Evolutionary conservation across 1,139 yeast genomes (phyloP).

Genomic region (Zygosaccharomyces sapae): DNA sequence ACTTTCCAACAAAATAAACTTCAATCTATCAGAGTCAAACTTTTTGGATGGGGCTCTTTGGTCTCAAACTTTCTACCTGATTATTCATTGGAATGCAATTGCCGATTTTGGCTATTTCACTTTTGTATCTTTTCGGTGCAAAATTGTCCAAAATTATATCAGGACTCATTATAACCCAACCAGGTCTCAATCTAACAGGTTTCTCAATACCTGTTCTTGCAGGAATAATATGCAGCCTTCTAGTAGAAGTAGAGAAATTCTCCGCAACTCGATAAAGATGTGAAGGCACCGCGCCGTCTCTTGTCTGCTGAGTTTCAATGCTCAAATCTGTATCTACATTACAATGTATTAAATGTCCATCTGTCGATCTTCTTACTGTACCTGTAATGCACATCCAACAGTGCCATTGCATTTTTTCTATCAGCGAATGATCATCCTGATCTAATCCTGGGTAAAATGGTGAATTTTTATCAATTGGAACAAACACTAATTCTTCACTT

Average conservation of each 20-base stretch:
- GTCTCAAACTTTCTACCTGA: conserved; percentile 79
- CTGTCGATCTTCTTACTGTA: conserved; percentile 81
- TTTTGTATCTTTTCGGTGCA: conserved; percentile 43
- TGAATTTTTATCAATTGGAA: conserved; percentile 56
- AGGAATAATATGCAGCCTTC: conserved; percentile 82
- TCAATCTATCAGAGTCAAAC: conserved; percentile 1
- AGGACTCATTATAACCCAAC: conserved; percentile 91
- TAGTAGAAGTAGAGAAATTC: conserved; percentile 75
- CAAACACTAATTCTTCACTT: conserved; percentile 78
- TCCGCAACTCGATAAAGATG: conserved; percentile 81
- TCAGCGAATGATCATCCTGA: conserved; percentile 42
- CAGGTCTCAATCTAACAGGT: conserved; percentile 71
- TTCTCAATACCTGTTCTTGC: conserved; percentile 55
- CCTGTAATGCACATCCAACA: conserved; percentile 98
- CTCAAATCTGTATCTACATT: conserved; percentile 86
- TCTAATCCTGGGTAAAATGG: conserved; percentile 56
- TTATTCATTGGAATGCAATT: conserved; percentile 57
- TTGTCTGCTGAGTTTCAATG: conserved; percentile 45
- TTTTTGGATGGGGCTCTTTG: conserved; percentile 63
- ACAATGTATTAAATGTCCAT: conserved; percentile 81
- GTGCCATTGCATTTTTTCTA: conserved; percentile 74
- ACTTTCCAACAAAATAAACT: background rate
- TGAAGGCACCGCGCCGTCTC: conserved; percentile 59
- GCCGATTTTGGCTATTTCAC: conserved; percentile 44
- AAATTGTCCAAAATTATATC: conserved; percentile 75